Percentiles rank a stretch among this genome's conserved stretches.
These are phyloP conservation scores for Neurospora africana DNA, from an alignment of 495 filamentous ascomycete species.

Conservation along the genomic window DNA sequence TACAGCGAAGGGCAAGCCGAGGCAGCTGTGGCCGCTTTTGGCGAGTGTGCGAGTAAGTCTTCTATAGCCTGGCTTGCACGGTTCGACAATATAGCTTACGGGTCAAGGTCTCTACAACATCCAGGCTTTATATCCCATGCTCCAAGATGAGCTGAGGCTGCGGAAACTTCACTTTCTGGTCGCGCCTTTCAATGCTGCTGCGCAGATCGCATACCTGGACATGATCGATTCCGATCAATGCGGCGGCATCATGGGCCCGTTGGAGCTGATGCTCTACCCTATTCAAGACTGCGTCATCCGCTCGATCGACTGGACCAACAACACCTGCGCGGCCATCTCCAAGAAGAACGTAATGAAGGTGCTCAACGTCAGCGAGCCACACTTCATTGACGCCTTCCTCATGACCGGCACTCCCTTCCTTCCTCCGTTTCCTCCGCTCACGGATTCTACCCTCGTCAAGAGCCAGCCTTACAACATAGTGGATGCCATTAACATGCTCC, in stretches of 20 bases:
- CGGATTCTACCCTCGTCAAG: constrained; percentile 37
- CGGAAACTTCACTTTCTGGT: constrained; percentile 68
- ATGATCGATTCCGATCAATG: constrained; percentile 56
- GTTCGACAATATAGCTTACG: constrained; percentile 14
- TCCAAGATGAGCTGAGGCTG: constrained; percentile 63
- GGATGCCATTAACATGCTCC: constrained; percentile 62
- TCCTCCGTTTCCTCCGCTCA: constrained; percentile 63
- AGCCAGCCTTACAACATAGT: constrained; percentile 45
- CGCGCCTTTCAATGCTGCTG: constrained; percentile 80
- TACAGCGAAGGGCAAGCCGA: constrained; percentile 74
- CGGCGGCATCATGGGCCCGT: constrained; percentile 71
- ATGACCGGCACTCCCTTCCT: constrained; percentile 78
- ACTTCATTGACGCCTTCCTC: constrained; percentile 74
- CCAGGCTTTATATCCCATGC: constrained; percentile 55
- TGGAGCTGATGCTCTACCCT: constrained; percentile 83
- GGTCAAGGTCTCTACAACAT: constrained; percentile 44
- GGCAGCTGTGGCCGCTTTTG: constrained; percentile 72
- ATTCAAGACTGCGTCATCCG: constrained; percentile 69
- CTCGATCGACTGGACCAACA: constrained; percentile 57
- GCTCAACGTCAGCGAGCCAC: constrained; percentile 55
- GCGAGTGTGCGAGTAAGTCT: constrained; percentile 56
- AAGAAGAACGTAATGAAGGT: constrained; percentile 60
- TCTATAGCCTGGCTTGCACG: not conserved
- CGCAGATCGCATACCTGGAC: constrained; percentile 82
- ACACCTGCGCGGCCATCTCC: constrained; percentile 58